phyloP scores from a whole-genome alignment of 208 protist species.

The Porcisia deanei region DNA sequence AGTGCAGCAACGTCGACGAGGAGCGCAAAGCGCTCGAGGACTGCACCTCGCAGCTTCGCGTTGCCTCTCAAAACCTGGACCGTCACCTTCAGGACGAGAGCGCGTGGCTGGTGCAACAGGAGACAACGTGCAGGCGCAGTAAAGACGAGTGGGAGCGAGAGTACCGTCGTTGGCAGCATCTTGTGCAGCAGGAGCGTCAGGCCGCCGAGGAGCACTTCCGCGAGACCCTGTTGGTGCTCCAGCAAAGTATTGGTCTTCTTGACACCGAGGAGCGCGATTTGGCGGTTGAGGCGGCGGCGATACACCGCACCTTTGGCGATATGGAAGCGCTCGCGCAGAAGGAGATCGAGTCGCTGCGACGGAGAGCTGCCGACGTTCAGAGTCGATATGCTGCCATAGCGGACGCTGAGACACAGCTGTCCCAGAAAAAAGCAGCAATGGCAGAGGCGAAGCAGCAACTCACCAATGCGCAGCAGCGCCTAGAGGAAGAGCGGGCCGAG shows the following conservation, averaged over 20 bases:
- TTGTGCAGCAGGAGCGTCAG: slow-evolving; percentile 60
- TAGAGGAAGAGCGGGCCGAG: slow-evolving; percentile 53
- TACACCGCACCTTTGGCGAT: slow-evolving; percentile 43
- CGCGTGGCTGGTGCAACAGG: slow-evolving; percentile 67
- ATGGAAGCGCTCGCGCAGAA: slow-evolving; percentile 26
- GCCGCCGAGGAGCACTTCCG: slow-evolving; percentile 58
- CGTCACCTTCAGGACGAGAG: slow-evolving; percentile 65
- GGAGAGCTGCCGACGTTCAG: slow-evolving; percentile 49
- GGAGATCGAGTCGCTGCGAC: slow-evolving; percentile 46
- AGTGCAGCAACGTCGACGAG: slow-evolving; percentile 43
- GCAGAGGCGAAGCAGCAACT: slow-evolving; percentile 41
- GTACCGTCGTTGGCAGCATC: slow-evolving; percentile 69
- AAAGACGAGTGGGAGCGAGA: slow-evolving; percentile 71
- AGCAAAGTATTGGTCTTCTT: slow-evolving; percentile 40
- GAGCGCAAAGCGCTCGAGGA: slow-evolving; percentile 48
- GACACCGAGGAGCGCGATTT: slow-evolving; percentile 56
- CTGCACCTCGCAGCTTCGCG: slow-evolving; percentile 47
- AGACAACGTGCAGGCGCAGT: slow-evolving; percentile 40
- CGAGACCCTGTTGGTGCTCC: slow-evolving; percentile 44
- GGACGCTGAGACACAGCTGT: slow-evolving; percentile 29
- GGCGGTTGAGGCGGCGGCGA: slow-evolving; percentile 28
- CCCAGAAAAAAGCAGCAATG: slow-evolving; percentile 34
- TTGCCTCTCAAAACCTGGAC: slow-evolving; percentile 44
- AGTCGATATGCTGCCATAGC: slow-evolving; percentile 36
- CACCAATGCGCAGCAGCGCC: slow-evolving; percentile 26